Percentiles rank a stretch among this genome's conserved stretches.
phyloP scores from a whole-genome alignment of 108 stramenopile genomes.

The Cyclotella choctawhatcheeana region DNA sequence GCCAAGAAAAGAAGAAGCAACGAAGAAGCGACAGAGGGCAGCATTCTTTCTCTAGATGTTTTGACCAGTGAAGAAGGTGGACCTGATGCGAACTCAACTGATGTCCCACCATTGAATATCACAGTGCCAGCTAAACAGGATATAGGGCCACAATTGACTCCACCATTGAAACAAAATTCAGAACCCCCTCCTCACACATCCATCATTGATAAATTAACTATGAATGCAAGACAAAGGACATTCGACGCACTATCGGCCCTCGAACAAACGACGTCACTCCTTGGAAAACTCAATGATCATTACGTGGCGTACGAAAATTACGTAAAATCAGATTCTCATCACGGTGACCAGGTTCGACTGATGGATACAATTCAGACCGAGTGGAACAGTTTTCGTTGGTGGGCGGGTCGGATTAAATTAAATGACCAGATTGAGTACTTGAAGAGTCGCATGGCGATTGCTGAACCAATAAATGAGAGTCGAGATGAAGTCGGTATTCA shows the following conservation, averaged over 20 bases:
- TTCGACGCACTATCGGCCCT: constrained; percentile 23
- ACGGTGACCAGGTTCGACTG: constrained; percentile 29
- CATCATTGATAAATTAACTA: neutral
- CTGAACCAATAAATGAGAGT: neutral
- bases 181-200: neutral
- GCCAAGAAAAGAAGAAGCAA: neutral
- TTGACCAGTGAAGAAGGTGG: no score
- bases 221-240: constrained; percentile 7
- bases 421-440: constrained; percentile 33
- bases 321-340: constrained; percentile 40
- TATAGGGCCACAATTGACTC: constrained; percentile 6
- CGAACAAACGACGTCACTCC: constrained; percentile 22
- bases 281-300: constrained; percentile 54
- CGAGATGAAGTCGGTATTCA: neutral
- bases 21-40: no score
- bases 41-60: no score
- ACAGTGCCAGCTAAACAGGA: neutral
- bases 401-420: constrained; percentile 44
- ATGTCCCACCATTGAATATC: neutral
- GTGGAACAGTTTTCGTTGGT: constrained; percentile 43
- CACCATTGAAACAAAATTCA: neutral
- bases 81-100: neutral
- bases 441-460: constrained; percentile 19
- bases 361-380: constrained; percentile 9
- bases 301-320: constrained; percentile 41